phyloP scores from a whole-genome alignment of 345 rosid species.

The Syzygium oleosum region DNA sequence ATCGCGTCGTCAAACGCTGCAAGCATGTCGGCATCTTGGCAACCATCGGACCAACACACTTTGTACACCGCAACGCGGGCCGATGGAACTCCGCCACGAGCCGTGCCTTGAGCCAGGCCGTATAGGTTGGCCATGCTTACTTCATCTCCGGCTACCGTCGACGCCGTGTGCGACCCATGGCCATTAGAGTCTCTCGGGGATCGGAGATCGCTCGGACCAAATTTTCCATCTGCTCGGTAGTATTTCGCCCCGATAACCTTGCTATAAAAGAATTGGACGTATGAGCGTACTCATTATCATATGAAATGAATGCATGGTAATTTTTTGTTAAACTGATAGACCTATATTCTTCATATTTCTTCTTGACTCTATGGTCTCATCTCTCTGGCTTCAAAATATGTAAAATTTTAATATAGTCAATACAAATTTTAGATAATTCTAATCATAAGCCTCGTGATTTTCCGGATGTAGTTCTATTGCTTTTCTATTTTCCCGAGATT shows the following conservation, averaged over 20 bases:
- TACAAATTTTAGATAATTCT: too few species aligned
- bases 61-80: conserved; percentile 27
- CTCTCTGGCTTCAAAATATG: too few species aligned
- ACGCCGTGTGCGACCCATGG: conserved; percentile 29
- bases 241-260: conserved; percentile 5
- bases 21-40: conserved; percentile 17
- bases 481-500: too few species aligned
- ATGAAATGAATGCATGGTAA: neutral
- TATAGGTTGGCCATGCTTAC: conserved; percentile 8
- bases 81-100: conserved; percentile 21
- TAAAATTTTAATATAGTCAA: too few species aligned
- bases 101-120: neutral
- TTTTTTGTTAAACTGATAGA: too few species aligned
- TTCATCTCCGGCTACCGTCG: conserved; percentile 23
- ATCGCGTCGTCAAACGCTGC: conserved; percentile 39
- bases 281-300: too few species aligned
- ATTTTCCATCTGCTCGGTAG: neutral
- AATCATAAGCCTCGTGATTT: too few species aligned
- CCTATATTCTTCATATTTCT: too few species aligned
- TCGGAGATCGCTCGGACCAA: neutral
- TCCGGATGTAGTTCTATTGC: too few species aligned
- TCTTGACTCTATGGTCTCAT: too few species aligned
- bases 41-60: conserved; percentile 22
- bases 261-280: neutral
- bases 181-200: conserved; percentile 14